phyloP scores from a whole-genome alignment of 2,329 filamentous ascomycete genomes.

The Ascochyta koolunga region DNA sequence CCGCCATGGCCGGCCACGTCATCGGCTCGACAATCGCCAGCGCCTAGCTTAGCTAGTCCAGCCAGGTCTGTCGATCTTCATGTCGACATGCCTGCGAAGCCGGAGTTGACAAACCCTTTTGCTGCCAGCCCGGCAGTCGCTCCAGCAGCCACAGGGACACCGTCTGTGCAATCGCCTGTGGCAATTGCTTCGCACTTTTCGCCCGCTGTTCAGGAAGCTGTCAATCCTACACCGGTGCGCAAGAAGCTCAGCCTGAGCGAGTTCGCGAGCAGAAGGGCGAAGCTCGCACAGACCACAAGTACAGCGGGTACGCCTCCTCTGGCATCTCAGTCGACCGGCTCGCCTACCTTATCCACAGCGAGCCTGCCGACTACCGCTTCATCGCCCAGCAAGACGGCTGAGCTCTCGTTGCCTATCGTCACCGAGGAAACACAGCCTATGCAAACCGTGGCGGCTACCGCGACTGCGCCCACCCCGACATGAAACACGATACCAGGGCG shows the following conservation, averaged over 20 bases:
- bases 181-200: constrained; percentile 42
- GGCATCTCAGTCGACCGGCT: constrained; percentile 35
- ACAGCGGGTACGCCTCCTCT: constrained; percentile 31
- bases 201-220: constrained; percentile 49
- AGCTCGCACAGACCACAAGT: constrained; percentile 39
- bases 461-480: constrained; percentile 22
- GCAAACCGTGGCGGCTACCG: constrained; percentile 5
- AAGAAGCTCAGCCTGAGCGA: constrained; percentile 61
- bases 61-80: constrained; percentile 32
- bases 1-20: constrained; percentile 38
- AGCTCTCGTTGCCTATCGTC: constrained; percentile 35
- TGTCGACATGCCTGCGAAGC: constrained; percentile 39
- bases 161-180: constrained; percentile 40
- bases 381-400: constrained; percentile 34
- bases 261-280: constrained; percentile 54
- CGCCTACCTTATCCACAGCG: constrained; percentile 40
- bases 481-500: constrained; percentile 31
- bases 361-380: constrained; percentile 40
- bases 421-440: constrained; percentile 33
- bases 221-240: constrained; percentile 50
- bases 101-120: constrained; percentile 27
- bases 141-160: constrained; percentile 31
- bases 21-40: constrained; percentile 21
- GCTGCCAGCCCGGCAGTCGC: constrained; percentile 31
- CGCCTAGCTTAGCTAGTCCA: constrained; percentile 14